Percentiles rank a stretch among this genome's conserved stretches.
Conservation (phyloP, 2,329 filamentous ascomycete genomes). For the Trichoderma sp. region DNA sequence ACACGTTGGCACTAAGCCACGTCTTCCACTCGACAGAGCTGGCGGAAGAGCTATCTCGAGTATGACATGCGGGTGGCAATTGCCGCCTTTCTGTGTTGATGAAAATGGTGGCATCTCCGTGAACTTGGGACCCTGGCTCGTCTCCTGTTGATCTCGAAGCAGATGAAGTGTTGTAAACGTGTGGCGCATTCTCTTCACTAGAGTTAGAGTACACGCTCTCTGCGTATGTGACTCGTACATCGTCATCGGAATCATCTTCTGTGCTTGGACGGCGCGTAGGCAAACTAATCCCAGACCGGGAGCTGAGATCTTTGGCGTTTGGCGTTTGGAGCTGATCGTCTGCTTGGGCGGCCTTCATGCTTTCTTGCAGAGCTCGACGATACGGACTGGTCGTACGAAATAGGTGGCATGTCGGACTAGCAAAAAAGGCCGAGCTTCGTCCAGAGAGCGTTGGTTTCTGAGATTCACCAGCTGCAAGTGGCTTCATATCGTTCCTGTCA, state of each 20-base stretch:
- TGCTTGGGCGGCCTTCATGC: constrained; percentile 43
- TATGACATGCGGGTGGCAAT: constrained; percentile 26
- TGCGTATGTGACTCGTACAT: constrained; percentile 41
- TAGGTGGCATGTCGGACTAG: constrained; percentile 51
- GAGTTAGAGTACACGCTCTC: constrained; percentile 52
- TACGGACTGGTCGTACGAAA: constrained; percentile 59
- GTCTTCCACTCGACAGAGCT: constrained; percentile 58
- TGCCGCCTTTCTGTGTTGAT: constrained; percentile 22
- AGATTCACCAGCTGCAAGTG: constrained; percentile 24
- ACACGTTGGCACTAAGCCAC: constrained; percentile 54
- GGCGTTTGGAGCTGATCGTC: constrained; percentile 29
- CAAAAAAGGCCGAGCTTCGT: constrained; percentile 53
- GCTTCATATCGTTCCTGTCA: constrained; percentile 1
- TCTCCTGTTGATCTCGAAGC: not conserved
- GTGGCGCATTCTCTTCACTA: constrained; percentile 28
- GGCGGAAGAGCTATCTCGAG: constrained; percentile 42
- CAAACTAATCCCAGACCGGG: constrained; percentile 43
- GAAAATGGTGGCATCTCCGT: constrained; percentile 22
- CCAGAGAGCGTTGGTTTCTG: constrained; percentile 38
- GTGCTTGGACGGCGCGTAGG: constrained; percentile 44
- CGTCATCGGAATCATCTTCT: constrained; percentile 41
- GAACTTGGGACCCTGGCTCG: not conserved
- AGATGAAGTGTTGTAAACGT: not conserved
- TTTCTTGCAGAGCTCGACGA: constrained; percentile 51
- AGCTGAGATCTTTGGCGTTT: constrained; percentile 42